Percentiles rank a stretch among this genome's conserved stretches.
These are phyloP conservation scores for Byssochlamys sp. DNA, from an alignment of 2,329 filamentous ascomycete species.

Conservation along the genomic window DNA sequence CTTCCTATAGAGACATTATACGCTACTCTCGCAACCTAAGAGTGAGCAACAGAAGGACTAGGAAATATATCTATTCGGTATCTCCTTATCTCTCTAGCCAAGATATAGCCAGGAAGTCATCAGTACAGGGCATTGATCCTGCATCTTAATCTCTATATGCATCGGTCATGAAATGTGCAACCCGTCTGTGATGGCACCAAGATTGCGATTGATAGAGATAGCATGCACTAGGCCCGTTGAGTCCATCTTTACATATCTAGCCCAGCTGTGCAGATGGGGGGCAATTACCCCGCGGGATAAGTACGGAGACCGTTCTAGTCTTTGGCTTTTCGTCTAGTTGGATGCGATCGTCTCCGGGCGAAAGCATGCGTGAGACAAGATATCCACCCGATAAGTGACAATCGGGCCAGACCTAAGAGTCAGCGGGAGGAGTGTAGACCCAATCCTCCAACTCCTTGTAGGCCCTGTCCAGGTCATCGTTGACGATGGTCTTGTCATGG, in stretches of 20 bases:
- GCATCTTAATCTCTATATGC: background rate
- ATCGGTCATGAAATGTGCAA: background rate
- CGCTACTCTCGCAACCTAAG: background rate
- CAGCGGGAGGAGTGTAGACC: background rate
- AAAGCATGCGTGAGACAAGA: background rate
- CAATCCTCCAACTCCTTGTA: conserved; percentile 43
- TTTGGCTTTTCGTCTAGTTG: background rate
- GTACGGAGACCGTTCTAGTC: background rate
- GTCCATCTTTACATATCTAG: background rate
- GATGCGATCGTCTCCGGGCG: background rate
- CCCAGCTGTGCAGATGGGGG: background rate
- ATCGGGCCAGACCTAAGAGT: background rate
- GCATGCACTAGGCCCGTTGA: background rate
- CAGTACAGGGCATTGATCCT: background rate
- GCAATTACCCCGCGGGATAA: background rate
- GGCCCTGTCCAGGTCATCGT: conserved; percentile 53
- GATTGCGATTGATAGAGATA: background rate
- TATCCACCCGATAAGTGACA: background rate
- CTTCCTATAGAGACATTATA: background rate
- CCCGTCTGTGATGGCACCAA: background rate
- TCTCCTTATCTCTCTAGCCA: background rate
- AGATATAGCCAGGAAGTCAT: background rate
- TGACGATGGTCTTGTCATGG: conserved; percentile 57
- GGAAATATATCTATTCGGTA: background rate
- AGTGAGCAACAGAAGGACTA: background rate